Conservation (phyloP, 2,329 filamentous ascomycete species). For the Trichoderma oligosporum region DNA sequence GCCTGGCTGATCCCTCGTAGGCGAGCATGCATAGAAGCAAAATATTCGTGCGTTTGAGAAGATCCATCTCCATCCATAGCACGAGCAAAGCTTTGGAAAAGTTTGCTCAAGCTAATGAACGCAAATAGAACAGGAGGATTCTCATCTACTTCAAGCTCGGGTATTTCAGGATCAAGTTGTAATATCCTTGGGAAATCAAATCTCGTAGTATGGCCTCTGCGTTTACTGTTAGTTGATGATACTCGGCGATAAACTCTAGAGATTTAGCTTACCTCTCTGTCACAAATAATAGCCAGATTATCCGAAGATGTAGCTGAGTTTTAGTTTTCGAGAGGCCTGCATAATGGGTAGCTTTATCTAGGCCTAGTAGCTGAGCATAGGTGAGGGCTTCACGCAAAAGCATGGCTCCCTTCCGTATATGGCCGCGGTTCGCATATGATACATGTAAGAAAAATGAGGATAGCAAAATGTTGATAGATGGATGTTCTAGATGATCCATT, state of each 20-base stretch:
- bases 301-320: constrained; percentile 1
- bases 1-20: not conserved
- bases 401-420: constrained; percentile 9
- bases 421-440: constrained; percentile 6
- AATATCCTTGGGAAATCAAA: constrained; percentile 14
- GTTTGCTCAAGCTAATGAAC: constrained; percentile 8
- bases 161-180: constrained; percentile 7
- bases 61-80: constrained; percentile 9
- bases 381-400: constrained; percentile 10
- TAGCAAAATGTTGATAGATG: not conserved
- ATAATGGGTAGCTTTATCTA: constrained; percentile 6
- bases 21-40: constrained; percentile 6
- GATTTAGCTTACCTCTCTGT: not conserved
- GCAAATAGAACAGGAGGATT: constrained; percentile 2
- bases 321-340: not conserved
- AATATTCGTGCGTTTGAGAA: not conserved
- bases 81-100: constrained; percentile 2
- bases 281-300: constrained; percentile 5
- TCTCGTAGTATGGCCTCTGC: constrained; percentile 1
- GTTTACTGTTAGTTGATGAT: not conserved
- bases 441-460: constrained; percentile 12
- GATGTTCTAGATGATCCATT: constrained; percentile 5
- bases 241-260: not conserved
- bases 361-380: constrained; percentile 2
- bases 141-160: constrained; percentile 5